phyloP scores from a whole-genome alignment of 148 eudicot genomes.

The Tetragonia tetragonoides region DNA sequence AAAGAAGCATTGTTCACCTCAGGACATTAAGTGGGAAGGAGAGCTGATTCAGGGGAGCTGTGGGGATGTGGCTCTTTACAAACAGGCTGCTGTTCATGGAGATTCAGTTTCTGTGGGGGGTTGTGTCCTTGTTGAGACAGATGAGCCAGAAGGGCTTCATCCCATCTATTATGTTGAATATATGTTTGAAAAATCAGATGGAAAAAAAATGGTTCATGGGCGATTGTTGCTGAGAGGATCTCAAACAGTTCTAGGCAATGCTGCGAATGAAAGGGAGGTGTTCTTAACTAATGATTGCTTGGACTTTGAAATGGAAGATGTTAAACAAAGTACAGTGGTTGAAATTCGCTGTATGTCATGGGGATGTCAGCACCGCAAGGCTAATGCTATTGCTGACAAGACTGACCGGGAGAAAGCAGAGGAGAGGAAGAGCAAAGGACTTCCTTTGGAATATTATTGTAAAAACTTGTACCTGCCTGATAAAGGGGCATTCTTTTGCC shows the following conservation, averaged over 20 bases:
- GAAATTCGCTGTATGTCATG: slow-evolving; percentile 58
- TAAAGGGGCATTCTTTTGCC: slow-evolving; percentile 79
- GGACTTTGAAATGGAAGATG: slow-evolving; percentile 64
- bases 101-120: slow-evolving; percentile 52
- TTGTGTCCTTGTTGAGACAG: slow-evolving; percentile 59
- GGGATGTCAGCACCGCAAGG: slow-evolving; percentile 76
- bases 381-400: slow-evolving; percentile 56
- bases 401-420: slow-evolving; percentile 73
- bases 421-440: slow-evolving; percentile 73
- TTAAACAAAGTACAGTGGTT: slow-evolving; percentile 43
- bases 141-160: slow-evolving; percentile 39
- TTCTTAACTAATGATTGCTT: slow-evolving; percentile 78
- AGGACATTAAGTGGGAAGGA: slow-evolving; percentile 67
- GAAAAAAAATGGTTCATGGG: slow-evolving; percentile 75
- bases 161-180: slow-evolving; percentile 81
- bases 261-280: slow-evolving; percentile 82
- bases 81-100: slow-evolving; percentile 57
- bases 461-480: slow-evolving; percentile 79
- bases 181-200: slow-evolving; percentile 71
- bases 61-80: slow-evolving; percentile 45
- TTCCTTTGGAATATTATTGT: slow-evolving; percentile 80
- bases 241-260: slow-evolving; percentile 71
- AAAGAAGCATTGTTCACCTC: slow-evolving; percentile 34
- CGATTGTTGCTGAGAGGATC: slow-evolving; percentile 68
- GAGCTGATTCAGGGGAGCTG: slow-evolving; percentile 44